phyloP scores from a whole-genome alignment of 768 basidiomycete genomes.

The Leccinellum rugosiceps region DNA sequence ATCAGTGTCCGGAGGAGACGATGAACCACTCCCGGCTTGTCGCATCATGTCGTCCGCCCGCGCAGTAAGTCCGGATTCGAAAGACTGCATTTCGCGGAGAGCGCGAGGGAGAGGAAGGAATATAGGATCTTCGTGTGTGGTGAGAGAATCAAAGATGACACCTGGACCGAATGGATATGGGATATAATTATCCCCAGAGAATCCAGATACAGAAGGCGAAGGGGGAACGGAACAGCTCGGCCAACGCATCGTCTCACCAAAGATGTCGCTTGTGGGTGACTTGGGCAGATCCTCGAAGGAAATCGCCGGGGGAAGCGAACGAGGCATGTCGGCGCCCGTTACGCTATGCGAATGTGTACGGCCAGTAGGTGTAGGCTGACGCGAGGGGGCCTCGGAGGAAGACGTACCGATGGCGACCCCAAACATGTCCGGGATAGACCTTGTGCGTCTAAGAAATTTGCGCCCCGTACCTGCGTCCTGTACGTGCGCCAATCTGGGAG shows the following conservation, averaged over 20 bases:
- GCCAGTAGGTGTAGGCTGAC: slow-evolving; percentile 37
- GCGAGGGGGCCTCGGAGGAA: slow-evolving; percentile 32
- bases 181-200: slow-evolving; percentile 31
- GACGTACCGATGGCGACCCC: slow-evolving; percentile 21
- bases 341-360: slow-evolving; percentile 79
- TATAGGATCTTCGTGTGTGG: slow-evolving; percentile 41
- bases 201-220: slow-evolving; percentile 31
- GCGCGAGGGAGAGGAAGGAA: slow-evolving; percentile 47
- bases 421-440: slow-evolving; percentile 65
- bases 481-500: slow-evolving; percentile 24
- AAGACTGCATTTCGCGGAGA: slow-evolving; percentile 84
- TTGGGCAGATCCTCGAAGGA: slow-evolving; percentile 28
- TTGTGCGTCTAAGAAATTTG: slow-evolving; percentile 63
- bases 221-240: slow-evolving; percentile 31
- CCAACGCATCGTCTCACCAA: slow-evolving; percentile 68
- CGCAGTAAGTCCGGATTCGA: slow-evolving; percentile 79
- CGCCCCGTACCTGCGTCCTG: slow-evolving; percentile 37
- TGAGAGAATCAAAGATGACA: slow-evolving; percentile 59
- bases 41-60: slow-evolving; percentile 44
- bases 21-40: slow-evolving; percentile 10
- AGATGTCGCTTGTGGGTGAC: slow-evolving; percentile 46
- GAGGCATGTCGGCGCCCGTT: slow-evolving; percentile 63
- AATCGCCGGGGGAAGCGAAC: slow-evolving; percentile 28
- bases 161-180: slow-evolving; percentile 62
- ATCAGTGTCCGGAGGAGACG: slow-evolving; percentile 8